Conservation (phyloP, 1,284 basidiomycete genomes). For the Kwoniella shivajii region DNA sequence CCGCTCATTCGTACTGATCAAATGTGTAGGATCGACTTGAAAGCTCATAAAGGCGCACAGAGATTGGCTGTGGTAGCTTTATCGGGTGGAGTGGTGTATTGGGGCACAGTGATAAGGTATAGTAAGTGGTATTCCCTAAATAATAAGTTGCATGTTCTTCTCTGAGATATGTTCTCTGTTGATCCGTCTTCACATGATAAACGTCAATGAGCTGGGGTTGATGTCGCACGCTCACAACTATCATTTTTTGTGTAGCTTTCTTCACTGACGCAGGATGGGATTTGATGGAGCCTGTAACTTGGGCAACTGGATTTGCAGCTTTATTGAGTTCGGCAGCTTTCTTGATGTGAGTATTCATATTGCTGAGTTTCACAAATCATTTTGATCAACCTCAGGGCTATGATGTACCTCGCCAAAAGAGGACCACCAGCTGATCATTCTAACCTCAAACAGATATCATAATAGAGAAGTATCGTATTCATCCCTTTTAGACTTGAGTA, state of each 20-base stretch:
- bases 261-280: constrained; percentile 59
- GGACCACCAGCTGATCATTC: background rate
- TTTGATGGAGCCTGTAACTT: constrained; percentile 64
- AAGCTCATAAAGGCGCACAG: constrained; percentile 62
- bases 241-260: constrained; percentile 27
- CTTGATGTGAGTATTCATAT: constrained; percentile 28
- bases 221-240: too few species aligned
- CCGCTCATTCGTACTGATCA: too few species aligned
- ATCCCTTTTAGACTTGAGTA: constrained; percentile 62
- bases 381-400: too few species aligned
- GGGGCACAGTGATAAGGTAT: constrained; percentile 64
- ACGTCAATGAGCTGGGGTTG: too few species aligned
- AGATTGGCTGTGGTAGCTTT: constrained; percentile 64
- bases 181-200: background rate
- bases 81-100: constrained; percentile 64
- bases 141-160: background rate
- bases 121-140: constrained; percentile 43
- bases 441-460: constrained; percentile 57
- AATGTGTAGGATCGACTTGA: constrained; percentile 62
- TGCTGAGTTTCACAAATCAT: background rate
- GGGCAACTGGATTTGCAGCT: constrained; percentile 39
- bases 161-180: background rate
- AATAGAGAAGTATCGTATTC: constrained; percentile 70
- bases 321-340: constrained; percentile 35
- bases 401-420: too few species aligned